phyloP scores from a whole-genome alignment of 2,329 filamentous ascomycete genomes.

The Fusarium haematococcum region DNA sequence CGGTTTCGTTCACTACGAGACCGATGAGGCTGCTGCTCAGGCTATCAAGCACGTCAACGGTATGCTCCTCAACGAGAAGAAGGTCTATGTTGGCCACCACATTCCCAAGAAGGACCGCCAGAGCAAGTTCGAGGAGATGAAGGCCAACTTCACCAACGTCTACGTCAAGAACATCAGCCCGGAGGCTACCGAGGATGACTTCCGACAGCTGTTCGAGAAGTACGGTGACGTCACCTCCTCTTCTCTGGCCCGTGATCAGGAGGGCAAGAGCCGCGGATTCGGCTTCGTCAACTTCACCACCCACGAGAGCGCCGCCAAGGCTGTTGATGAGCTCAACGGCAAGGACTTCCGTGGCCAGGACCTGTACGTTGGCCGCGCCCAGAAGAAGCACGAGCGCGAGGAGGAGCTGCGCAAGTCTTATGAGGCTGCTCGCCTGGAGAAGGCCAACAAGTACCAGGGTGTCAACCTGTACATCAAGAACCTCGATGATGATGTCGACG shows the following conservation, averaged over 20 bases:
- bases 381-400: constrained; percentile 99
- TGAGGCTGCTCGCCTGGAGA: constrained; percentile 96
- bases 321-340: constrained; percentile 92
- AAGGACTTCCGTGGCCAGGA: constrained; percentile 94
- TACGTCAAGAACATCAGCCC: constrained; percentile 97
- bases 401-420: constrained; percentile 99
- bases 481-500: constrained; percentile 94
- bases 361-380: constrained; percentile 96
- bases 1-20: constrained; percentile 99
- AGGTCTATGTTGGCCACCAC: constrained; percentile 99
- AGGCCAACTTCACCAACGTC: constrained; percentile 99
- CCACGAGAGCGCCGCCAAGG: constrained; percentile 86
- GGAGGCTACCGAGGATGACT: constrained; percentile 92
- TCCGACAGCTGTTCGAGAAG: constrained; percentile 91
- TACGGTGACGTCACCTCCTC: constrained; percentile 96
- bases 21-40: constrained; percentile 93
- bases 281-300: constrained; percentile 96
- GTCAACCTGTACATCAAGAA: constrained; percentile 99
- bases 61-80: constrained; percentile 99
- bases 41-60: constrained; percentile 99
- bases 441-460: constrained; percentile 98
- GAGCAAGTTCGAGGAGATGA: constrained; percentile 99
- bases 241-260: constrained; percentile 87
- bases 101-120: constrained; percentile 99
- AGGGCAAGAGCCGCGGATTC: constrained; percentile 95